A percentile compares a stretch with the other conserved stretches of the same genome.
These are phyloP conservation scores for Buddleja alternifolia DNA, from an alignment of 257 asterid genomes.

Conservation along the genomic window DNA sequence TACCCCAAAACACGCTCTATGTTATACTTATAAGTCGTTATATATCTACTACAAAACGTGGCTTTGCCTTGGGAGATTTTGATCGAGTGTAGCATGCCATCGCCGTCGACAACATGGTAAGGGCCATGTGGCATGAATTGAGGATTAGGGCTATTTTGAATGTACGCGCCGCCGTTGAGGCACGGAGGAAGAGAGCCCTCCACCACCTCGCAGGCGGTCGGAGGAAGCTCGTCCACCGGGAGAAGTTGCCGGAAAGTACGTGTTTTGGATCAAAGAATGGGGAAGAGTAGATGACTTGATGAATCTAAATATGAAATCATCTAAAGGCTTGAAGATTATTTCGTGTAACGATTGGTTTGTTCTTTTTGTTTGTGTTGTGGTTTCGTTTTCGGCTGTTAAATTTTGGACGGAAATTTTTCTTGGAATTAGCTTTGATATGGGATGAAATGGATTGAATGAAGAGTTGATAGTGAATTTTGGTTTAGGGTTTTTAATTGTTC, in stretches of 20 bases:
- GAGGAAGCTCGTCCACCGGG: constrained; percentile 54
- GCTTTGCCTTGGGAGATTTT: constrained; percentile 51
- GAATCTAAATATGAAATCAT: constrained; percentile 24
- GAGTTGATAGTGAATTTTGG: constrained; percentile 21
- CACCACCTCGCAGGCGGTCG: constrained; percentile 46
- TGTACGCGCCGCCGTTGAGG: constrained; percentile 56
- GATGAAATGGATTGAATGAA: background rate
- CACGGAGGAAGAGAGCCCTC: constrained; percentile 50
- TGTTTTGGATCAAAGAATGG: constrained; percentile 41
- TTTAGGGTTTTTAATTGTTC: constrained; percentile 30
- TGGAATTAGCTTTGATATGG: background rate
- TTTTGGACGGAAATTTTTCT: background rate
- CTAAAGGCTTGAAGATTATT: constrained; percentile 28
- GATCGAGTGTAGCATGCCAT: constrained; percentile 63
- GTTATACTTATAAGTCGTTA: constrained; percentile 46
- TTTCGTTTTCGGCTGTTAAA: background rate
- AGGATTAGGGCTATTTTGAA: constrained; percentile 64
- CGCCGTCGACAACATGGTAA: constrained; percentile 62
- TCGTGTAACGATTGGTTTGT: background rate
- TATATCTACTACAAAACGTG: constrained; percentile 50
- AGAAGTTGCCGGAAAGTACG: constrained; percentile 41
- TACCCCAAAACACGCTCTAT: constrained; percentile 36
- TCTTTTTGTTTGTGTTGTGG: background rate
- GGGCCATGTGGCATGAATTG: constrained; percentile 57
- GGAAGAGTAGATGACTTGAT: constrained; percentile 34